Conservation (phyloP, 306 rosid genomes). For the Vigna reflexopilosa region DNA sequence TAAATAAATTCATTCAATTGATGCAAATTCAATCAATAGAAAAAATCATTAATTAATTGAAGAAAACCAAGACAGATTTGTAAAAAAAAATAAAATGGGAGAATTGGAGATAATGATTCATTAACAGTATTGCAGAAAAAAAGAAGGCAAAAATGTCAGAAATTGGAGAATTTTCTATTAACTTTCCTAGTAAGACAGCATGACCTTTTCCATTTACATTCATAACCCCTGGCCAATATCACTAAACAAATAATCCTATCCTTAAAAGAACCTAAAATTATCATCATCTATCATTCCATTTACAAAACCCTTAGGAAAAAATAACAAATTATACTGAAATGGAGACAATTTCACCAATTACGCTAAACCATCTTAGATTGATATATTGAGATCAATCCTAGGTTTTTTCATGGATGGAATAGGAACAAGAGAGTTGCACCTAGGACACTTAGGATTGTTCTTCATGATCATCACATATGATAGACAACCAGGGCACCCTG, state of each 20-base stretch:
- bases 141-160: background rate
- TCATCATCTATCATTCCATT: constrained; percentile 66
- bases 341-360: constrained; percentile 28
- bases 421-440: constrained; percentile 81
- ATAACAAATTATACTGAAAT: constrained; percentile 29
- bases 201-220: constrained; percentile 54
- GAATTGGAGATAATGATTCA: background rate
- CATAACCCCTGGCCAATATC: constrained; percentile 49
- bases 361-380: constrained; percentile 54
- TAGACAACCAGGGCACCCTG: constrained; percentile 92
- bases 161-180: constrained; percentile 43
- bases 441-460: constrained; percentile 88
- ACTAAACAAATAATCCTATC: constrained; percentile 52
- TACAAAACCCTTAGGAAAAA: constrained; percentile 55
- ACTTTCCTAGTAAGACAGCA: constrained; percentile 49
- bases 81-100: background rate
- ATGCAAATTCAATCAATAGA: background rate
- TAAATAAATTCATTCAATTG: background rate
- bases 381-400: constrained; percentile 87
- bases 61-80: background rate
- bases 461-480: constrained; percentile 88
- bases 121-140: background rate
- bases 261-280: constrained; percentile 43
- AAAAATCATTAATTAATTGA: background rate
- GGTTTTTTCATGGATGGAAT: constrained; percentile 77